Percentiles rank a stretch among this genome's conserved stretches.
phyloP scores from a whole-genome alignment of 1,284 basidiomycete genomes.

The Lentinula novae-zelandiae region DNA sequence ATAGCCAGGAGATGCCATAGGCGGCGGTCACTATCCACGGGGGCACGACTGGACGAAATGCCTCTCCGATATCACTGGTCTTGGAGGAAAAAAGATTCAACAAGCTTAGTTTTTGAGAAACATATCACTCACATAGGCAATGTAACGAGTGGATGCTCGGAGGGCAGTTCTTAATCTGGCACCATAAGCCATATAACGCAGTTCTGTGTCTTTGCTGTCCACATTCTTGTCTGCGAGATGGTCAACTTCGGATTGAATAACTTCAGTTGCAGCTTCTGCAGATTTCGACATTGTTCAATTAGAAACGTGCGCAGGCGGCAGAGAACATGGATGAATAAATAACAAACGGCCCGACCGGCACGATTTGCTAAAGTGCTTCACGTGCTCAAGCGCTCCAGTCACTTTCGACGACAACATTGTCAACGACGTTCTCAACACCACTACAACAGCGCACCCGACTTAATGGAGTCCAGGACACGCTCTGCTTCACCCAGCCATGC shows the following conservation, averaged over 20 bases:
- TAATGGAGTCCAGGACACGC: slow-evolving; percentile 13
- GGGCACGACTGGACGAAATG: slow-evolving; percentile 84
- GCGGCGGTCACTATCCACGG: slow-evolving; percentile 78
- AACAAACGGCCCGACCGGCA: not conserved
- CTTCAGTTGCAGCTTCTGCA: slow-evolving; percentile 31
- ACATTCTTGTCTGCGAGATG: slow-evolving; percentile 59
- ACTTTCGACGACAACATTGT: not conserved
- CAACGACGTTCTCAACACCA: slow-evolving; percentile 8
- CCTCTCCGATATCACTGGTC: slow-evolving; percentile 91
- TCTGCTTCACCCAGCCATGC: slow-evolving; percentile 2
- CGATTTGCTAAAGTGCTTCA: not conserved
- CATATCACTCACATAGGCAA: slow-evolving; percentile 67
- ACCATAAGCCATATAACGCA: slow-evolving; percentile 74
- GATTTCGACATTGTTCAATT: slow-evolving; percentile 14
- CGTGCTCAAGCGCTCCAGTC: not conserved
- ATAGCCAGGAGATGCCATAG: slow-evolving; percentile 87
- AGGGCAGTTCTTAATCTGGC: slow-evolving; percentile 76
- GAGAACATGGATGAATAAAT: not conserved
- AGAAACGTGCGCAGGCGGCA: not conserved
- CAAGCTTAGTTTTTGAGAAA: slow-evolving; percentile 18
- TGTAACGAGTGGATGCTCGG: slow-evolving; percentile 71
- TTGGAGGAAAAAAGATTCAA: slow-evolving; percentile 23
- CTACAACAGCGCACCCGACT: slow-evolving; percentile 1
- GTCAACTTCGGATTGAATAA: slow-evolving; percentile 46
- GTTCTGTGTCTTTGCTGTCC: slow-evolving; percentile 59